Evolutionary conservation across 805 yeast genomes (phyloP), one percentile per base, ranked within the genome.

Genomic region (Yarrowia sp.): DNA sequence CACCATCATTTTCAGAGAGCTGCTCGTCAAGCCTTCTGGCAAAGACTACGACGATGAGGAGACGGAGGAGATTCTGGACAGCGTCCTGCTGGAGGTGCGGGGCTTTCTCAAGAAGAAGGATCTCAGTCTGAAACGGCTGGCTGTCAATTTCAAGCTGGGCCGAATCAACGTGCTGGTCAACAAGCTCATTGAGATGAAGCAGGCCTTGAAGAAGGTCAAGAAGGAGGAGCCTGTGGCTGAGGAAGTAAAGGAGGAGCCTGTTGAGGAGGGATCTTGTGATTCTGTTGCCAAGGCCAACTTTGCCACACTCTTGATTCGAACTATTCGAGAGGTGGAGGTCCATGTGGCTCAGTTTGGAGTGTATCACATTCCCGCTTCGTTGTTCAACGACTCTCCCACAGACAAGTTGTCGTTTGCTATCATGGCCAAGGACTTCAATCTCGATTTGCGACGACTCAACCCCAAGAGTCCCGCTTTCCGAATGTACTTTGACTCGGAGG

Each of bases 381-480:
- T 47, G 53, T 45, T 39, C 32, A 18, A 42, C 41, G 65, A 63
- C 32, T 35, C 45, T 10, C 65, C 51, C 6, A 58, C 57, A 2
- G 68, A 69, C 17, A 68, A 66, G 22, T 45, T 64, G 22, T 36
- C 57, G 17, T 67, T 75, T 28, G 76, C 76, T 0, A 62, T 67
- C 42, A 66, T 72, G 18, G 71, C 74, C 62, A 72, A 75, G 51
- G 80, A 78, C 65, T 43, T 77, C 58, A 68, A 71, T 14, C 65
- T 78, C 42, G 79, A 76, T 60, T 51, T 77, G 28, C 70, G 79
- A 51, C 71, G 80, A 5, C 72, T 78, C 67, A 77, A 75, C 65
- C 73, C 80, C 7, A 68, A 70, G 39, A 74, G 75, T 58, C 78
- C 80, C 10, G 79, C 79, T 1, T 79, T 78, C 69, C 72, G 75